Evolutionary conservation across 768 basidiomycete genomes (phyloP).

Genomic region (Rhodotorula babjevae): DNA sequence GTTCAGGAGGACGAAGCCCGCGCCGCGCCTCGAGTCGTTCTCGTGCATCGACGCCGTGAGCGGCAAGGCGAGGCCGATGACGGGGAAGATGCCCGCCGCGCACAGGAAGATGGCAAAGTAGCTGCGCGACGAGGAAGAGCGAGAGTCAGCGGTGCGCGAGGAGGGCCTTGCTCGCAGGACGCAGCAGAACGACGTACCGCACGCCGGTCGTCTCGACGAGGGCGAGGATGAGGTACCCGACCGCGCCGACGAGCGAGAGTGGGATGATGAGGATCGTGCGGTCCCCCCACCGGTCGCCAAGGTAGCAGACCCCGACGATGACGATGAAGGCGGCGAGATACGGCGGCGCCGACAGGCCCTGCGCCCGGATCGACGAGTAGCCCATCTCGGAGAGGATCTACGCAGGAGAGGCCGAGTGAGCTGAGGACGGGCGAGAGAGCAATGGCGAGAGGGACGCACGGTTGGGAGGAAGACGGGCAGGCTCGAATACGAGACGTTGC

Average conservation of each 20-base stretch:
- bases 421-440: too few relatives aligned
- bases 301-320: neutral
- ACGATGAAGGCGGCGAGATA: slow-evolving; percentile 24
- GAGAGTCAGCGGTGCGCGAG: neutral
- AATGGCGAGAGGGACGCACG: neutral
- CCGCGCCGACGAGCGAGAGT: neutral
- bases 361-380: slow-evolving; percentile 20
- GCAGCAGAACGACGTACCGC: slow-evolving; percentile 10
- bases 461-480: slow-evolving; percentile 27
- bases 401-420: too few relatives aligned
- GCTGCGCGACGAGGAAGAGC: neutral
- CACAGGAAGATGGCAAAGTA: neutral
- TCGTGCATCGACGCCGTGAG: neutral
- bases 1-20: slow-evolving; percentile 22
- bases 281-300: slow-evolving; percentile 9
- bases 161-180: too few relatives aligned
- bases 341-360: slow-evolving; percentile 23
- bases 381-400: slow-evolving; percentile 24
- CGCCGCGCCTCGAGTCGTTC: slow-evolving; percentile 20
- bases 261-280: slow-evolving; percentile 26
- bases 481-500: slow-evolving; percentile 21
- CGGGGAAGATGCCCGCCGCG: slow-evolving; percentile 13
- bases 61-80: slow-evolving; percentile 17
- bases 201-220: neutral
- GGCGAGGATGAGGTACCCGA: slow-evolving; percentile 21